These are phyloP conservation scores for Xylaria sp. DNA, from an alignment of 2,329 filamentous ascomycete species.

Conservation along the genomic window DNA sequence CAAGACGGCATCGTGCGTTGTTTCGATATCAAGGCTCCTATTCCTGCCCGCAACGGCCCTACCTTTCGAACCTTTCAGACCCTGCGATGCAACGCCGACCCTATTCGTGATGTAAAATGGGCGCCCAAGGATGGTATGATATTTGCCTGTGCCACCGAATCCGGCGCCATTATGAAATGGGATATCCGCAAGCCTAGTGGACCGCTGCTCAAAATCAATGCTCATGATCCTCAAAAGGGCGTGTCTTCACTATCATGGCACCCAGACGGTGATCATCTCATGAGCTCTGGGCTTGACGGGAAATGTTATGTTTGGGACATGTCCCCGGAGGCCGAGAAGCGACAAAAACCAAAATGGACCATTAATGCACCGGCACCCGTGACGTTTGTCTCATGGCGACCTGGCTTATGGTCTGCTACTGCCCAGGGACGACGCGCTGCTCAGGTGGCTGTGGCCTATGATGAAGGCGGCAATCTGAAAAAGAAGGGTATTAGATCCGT, in stretches of 20 bases:
- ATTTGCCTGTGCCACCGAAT: slow-evolving; percentile 60
- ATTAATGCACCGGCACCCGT: slow-evolving; percentile 58
- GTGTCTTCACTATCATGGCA: slow-evolving; percentile 62
- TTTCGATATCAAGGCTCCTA: slow-evolving; percentile 51
- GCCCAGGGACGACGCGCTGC: slow-evolving; percentile 55
- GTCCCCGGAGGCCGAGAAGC: slow-evolving; percentile 53
- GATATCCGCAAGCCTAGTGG: slow-evolving; percentile 51
- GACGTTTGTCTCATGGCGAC: slow-evolving; percentile 56
- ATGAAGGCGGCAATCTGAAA: slow-evolving; percentile 48
- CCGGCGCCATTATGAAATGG: slow-evolving; percentile 59
- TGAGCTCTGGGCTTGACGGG: slow-evolving; percentile 58
- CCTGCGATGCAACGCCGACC: slow-evolving; percentile 49
- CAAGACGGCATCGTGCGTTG: slow-evolving; percentile 59
- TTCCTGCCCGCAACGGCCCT: slow-evolving; percentile 44
- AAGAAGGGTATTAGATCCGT: slow-evolving; percentile 53
- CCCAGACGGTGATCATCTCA: slow-evolving; percentile 59
- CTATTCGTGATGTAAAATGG: slow-evolving; percentile 60
- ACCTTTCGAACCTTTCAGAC: slow-evolving; percentile 46
- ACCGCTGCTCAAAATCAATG: slow-evolving; percentile 55
- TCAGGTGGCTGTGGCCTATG: slow-evolving; percentile 58
- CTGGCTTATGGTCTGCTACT: slow-evolving; percentile 60
- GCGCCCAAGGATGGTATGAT: slow-evolving; percentile 56
- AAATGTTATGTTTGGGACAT: slow-evolving; percentile 63
- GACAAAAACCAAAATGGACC: slow-evolving; percentile 59
- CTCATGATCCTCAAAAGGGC: slow-evolving; percentile 50